These are phyloP conservation scores for Monosporozyma siamensis DNA, from an alignment of 805 yeast species.

Conservation along the genomic window DNA sequence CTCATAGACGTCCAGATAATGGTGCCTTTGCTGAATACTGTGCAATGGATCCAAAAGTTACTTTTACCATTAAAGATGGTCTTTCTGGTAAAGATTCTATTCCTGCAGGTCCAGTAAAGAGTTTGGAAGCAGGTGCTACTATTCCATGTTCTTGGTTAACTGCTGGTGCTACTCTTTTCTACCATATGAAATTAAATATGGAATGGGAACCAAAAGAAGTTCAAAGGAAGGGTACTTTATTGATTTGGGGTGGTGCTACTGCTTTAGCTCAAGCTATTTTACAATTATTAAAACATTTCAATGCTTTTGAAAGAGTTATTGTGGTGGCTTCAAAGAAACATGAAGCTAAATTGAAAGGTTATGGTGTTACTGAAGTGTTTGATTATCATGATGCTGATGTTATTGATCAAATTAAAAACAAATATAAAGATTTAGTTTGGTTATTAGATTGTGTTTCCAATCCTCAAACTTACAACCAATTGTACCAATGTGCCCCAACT, in stretches of 20 bases:
- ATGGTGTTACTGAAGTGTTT: constrained; percentile 41
- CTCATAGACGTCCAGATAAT: constrained; percentile 29
- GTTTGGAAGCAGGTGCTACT: constrained; percentile 58
- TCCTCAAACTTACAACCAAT: constrained; percentile 20
- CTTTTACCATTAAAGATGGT: constrained; percentile 9
- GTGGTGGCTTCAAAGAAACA: constrained; percentile 42
- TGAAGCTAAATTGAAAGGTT: constrained; percentile 30
- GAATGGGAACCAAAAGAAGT: constrained; percentile 16
- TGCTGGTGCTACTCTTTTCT: constrained; percentile 33
- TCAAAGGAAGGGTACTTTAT: constrained; percentile 31
- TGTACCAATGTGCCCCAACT: constrained; percentile 29
- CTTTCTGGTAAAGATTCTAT: constrained; percentile 7
- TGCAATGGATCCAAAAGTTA: constrained; percentile 29
- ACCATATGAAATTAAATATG: constrained; percentile 15
- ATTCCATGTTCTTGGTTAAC: constrained; percentile 45
- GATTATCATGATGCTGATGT: constrained; percentile 41
- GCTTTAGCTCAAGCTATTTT: constrained; percentile 47
- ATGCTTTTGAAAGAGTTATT: constrained; percentile 34
- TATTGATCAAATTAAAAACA: constrained; percentile 32
- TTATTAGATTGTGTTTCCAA: constrained; percentile 28
- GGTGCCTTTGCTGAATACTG: constrained; percentile 54
- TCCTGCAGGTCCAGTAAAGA: constrained; percentile 28
- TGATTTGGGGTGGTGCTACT: constrained; percentile 63
- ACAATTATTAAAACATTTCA: constrained; percentile 43
- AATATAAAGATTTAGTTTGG: constrained; percentile 21